These are phyloP conservation scores for Gossypium davidsonii DNA, from an alignment of 441 rosid genomes.

Conservation along the genomic window DNA sequence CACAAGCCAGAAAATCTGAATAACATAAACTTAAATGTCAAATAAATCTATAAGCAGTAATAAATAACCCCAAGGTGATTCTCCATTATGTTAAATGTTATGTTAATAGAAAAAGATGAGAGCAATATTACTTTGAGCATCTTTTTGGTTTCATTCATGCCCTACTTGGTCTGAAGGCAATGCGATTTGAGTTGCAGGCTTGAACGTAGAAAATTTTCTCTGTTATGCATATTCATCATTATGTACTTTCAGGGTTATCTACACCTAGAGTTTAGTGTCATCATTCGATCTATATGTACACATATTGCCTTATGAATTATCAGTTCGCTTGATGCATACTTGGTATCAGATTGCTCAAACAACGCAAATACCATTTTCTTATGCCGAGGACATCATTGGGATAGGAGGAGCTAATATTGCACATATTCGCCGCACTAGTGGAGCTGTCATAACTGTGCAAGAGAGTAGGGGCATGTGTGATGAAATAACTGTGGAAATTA, in stretches of 20 bases:
- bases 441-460: slow-evolving; percentile 52
- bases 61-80: background rate
- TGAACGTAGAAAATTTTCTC: background rate
- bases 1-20: background rate
- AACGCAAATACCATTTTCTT: slow-evolving; percentile 60
- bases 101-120: background rate
- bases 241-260: background rate
- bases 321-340: slow-evolving; percentile 1
- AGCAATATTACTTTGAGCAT: background rate
- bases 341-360: slow-evolving; percentile 49
- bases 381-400: slow-evolving; percentile 71
- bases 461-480: slow-evolving; percentile 54
- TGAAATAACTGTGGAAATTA: slow-evolving; percentile 63
- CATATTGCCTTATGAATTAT: background rate
- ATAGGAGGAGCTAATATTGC: slow-evolving; percentile 59
- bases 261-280: background rate
- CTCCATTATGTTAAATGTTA: background rate
- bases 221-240: background rate
- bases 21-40: background rate
- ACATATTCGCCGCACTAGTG: slow-evolving; percentile 54
- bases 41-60: background rate
- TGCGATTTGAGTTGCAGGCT: background rate
- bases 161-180: background rate
- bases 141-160: background rate
- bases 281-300: background rate